These are phyloP conservation scores for Claviceps sp. DNA, from an alignment of 2,329 filamentous ascomycete genomes.

Conservation along the genomic window DNA sequence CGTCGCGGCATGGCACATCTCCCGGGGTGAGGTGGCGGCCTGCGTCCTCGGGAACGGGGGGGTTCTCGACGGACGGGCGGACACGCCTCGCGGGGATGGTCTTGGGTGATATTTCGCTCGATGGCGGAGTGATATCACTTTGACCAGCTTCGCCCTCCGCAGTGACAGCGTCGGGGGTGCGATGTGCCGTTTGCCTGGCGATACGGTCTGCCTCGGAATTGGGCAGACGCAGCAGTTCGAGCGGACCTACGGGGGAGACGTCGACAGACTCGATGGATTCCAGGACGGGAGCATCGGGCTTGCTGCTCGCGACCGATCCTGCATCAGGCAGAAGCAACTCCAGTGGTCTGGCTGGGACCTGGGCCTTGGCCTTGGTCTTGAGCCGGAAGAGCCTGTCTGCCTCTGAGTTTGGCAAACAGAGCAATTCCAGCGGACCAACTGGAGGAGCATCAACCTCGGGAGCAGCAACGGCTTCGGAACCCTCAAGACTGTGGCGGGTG, in stretches of 20 bases:
- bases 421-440: neutral
- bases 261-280: neutral
- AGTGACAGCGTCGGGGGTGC: neutral
- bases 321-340: neutral
- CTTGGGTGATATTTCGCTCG: neutral
- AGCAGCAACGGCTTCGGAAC: neutral
- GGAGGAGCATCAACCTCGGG: neutral
- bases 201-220: neutral
- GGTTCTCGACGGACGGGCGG: neutral
- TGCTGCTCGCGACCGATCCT: neutral
- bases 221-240: neutral
- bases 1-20: conserved; percentile 8
- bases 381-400: neutral
- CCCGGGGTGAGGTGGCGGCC: neutral
- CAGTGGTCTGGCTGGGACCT: neutral
- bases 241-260: neutral
- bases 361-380: too few species aligned
- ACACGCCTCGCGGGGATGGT: neutral
- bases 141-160: neutral
- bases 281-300: neutral
- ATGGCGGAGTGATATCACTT: neutral
- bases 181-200: neutral
- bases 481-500: too few species aligned
- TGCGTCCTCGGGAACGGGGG: neutral
- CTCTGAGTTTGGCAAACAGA: neutral